Conservation (phyloP, 164 flowering plant genomes). For the Amborella trichopoda region DNA sequence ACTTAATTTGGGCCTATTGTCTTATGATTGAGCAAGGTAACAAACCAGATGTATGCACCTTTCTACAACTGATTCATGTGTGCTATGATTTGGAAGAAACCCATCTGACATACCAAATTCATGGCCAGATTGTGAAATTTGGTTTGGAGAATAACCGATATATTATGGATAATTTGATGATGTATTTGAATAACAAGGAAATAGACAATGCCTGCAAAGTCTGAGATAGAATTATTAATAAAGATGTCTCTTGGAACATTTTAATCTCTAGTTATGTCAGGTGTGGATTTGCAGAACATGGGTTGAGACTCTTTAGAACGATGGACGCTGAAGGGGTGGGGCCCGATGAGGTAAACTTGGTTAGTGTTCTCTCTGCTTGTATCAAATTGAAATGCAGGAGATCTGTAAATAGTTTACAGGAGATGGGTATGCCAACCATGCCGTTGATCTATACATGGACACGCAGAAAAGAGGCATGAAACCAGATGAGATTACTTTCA, state of each 20-base stretch:
- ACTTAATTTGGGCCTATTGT: too few species aligned
- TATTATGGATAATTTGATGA: conserved; percentile 15
- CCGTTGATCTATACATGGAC: conserved; percentile 9
- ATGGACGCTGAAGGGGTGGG: conserved; percentile 11
- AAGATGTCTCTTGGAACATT: conserved; percentile 14
- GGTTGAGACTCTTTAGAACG: conserved; percentile 5
- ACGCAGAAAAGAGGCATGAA: conserved; percentile 9
- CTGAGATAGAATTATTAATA: conserved; percentile 8
- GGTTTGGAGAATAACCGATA: conserved; percentile 6
- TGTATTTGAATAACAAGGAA: conserved; percentile 7
- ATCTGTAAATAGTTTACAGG: conserved; percentile 14
- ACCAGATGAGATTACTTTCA: conserved; percentile 13
- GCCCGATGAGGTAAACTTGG: conserved; percentile 16
- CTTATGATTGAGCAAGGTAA: conserved; percentile 10
- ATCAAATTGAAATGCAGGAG: conserved; percentile 13
- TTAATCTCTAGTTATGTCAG: conserved; percentile 12
- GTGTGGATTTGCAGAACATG: conserved; percentile 7
- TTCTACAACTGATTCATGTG: conserved; percentile 12
- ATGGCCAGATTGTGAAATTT: conserved; percentile 14
- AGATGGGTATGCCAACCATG: conserved; percentile 7
- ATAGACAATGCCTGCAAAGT: conserved; percentile 4
- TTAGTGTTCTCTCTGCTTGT: conserved; percentile 17
- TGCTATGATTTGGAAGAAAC: neutral
- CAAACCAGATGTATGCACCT: conserved; percentile 7
- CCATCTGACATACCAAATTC: conserved; percentile 7